Percentiles rank a stretch among this genome's conserved stretches.
These are phyloP conservation scores for Cladophialophora psammophila DNA, from an alignment of 2,329 filamentous ascomycete species.

Conservation along the genomic window DNA sequence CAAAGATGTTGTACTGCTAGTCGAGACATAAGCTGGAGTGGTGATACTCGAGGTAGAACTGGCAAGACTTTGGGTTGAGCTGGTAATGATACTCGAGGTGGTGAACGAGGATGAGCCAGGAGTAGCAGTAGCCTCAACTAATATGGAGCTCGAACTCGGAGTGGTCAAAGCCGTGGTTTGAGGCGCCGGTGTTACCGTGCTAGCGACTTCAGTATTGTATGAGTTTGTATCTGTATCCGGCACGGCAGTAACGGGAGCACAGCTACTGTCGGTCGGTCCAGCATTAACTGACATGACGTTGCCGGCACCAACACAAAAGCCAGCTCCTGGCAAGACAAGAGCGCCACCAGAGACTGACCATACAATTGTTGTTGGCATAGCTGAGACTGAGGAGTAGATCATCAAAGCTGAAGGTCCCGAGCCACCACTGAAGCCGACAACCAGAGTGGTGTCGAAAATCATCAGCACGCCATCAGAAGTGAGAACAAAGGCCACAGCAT, in stretches of 20 bases:
- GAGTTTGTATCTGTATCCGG: conserved; percentile 17
- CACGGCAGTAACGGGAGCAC: conserved; percentile 15
- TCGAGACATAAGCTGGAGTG: conserved; percentile 13
- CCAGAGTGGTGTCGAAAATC: conserved; percentile 17
- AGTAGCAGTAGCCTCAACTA: conserved; percentile 7
- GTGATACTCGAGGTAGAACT: background rate
- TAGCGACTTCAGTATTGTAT: conserved; percentile 16
- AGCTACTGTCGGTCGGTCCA: conserved; percentile 15
- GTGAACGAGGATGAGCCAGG: background rate
- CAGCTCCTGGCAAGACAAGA: conserved; percentile 18
- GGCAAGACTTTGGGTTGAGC: background rate
- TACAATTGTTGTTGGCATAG: conserved; percentile 19
- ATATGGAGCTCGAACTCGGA: conserved; percentile 3
- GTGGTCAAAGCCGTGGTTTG: conserved; percentile 12
- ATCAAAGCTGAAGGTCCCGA: conserved; percentile 13
- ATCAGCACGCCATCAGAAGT: conserved; percentile 20
- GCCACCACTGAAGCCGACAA: conserved; percentile 15
- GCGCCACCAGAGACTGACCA: conserved; percentile 17
- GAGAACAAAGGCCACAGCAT: conserved; percentile 16
- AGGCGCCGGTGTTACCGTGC: conserved; percentile 13
- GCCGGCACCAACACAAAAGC: conserved; percentile 16
- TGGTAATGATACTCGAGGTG: background rate
- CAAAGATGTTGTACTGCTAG: background rate
- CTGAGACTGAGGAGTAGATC: conserved; percentile 17
- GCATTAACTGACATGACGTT: conserved; percentile 19